Evolutionary conservation across 352 stramenopile species (phyloP).

Genomic region (Chrysophaeum taylorii): DNA sequence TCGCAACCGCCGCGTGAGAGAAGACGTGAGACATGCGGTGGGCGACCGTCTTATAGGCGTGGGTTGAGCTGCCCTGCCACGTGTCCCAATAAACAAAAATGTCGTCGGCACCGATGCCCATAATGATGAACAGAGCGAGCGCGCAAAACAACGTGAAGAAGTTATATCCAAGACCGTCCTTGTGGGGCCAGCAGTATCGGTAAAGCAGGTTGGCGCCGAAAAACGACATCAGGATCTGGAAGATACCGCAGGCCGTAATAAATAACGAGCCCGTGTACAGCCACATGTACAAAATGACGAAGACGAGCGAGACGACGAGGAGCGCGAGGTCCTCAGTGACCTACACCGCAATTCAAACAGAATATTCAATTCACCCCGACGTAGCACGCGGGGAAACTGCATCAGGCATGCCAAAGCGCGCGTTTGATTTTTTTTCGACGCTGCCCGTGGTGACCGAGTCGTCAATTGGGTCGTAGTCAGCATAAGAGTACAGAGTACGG

Average conservation of each 20-base stretch:
- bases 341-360: no score
- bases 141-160: conserved; percentile 33
- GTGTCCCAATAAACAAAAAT: conserved; percentile 31
- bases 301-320: conserved; percentile 22
- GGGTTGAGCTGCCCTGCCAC: conserved; percentile 16
- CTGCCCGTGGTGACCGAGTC: no score
- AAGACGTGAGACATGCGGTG: conserved; percentile 29
- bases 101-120: conserved; percentile 35
- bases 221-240: conserved; percentile 32
- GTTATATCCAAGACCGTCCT: conserved; percentile 24
- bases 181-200: conserved; percentile 17
- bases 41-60: neutral
- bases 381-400: no score
- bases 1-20: conserved; percentile 19
- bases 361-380: no score
- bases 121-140: conserved; percentile 32
- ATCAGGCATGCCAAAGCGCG: no score
- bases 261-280: conserved; percentile 24
- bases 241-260: conserved; percentile 20
- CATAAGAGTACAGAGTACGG: conserved; percentile 12
- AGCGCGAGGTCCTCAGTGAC: conserved; percentile 11
- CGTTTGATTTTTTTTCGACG: no score
- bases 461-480: conserved; percentile 18
- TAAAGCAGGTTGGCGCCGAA: conserved; percentile 30
- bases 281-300: conserved; percentile 31